phyloP scores from a whole-genome alignment of 2,329 filamentous ascomycete genomes.

The Aspergillus chevalieri region DNA sequence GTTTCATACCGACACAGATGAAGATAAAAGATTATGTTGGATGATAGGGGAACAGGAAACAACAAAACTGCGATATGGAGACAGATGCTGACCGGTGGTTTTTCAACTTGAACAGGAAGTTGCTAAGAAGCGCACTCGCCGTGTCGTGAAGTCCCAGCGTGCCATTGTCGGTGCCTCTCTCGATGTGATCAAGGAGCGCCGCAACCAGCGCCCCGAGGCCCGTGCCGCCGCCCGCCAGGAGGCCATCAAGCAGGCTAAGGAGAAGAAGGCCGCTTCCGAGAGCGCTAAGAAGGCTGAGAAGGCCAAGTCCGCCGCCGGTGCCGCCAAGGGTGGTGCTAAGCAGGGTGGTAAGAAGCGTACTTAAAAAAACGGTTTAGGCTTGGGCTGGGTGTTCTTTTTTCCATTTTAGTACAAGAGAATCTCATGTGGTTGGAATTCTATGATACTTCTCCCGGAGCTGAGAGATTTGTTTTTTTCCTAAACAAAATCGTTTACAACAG shows the following conservation, averaged over 20 bases:
- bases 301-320: conserved; percentile 77
- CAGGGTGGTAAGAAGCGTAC: conserved; percentile 91
- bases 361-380: conserved; percentile 48
- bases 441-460: conserved; percentile 16
- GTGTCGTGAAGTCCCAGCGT: conserved; percentile 97
- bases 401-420: conserved; percentile 12
- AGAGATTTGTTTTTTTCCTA: conserved; percentile 17
- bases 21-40: conserved; percentile 1
- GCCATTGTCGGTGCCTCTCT: conserved; percentile 98
- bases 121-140: conserved; percentile 98
- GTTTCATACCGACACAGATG: not conserved
- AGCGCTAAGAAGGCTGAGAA: conserved; percentile 98
- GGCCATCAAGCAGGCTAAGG: conserved; percentile 97
- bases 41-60: conserved; percentile 7
- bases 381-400: conserved; percentile 19
- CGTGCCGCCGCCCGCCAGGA: conserved; percentile 80
- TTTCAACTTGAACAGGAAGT: conserved; percentile 67
- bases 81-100: conserved; percentile 22
- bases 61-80: not conserved
- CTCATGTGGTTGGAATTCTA: conserved; percentile 16
- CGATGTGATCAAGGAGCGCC: conserved; percentile 99
- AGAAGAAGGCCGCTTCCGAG: conserved; percentile 86
- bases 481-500: conserved; percentile 14
- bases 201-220: conserved; percentile 88
- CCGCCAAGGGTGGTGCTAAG: conserved; percentile 81